Base-by-base conservation (phyloP, 2,329 filamentous ascomycete genomes). In the Calonectria pteridis region DNA sequence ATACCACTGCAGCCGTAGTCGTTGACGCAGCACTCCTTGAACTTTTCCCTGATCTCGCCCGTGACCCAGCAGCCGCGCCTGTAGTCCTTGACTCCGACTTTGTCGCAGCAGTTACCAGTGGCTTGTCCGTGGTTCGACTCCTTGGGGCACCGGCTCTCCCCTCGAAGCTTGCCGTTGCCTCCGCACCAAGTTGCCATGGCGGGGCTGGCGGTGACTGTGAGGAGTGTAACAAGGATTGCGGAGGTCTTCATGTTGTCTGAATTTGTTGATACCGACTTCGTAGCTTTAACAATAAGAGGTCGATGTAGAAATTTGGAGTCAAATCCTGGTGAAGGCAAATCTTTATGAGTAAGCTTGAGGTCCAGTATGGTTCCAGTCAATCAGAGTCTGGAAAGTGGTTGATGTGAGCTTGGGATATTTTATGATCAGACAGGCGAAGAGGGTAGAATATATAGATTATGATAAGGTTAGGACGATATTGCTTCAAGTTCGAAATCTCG, bases 51-150 rank as follows among this genome's bases (percentile, higher is more conserved):
- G 1, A 14, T 40, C 3, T 62, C 14, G 3, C 55, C 55, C 14
- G 33, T 62, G 18, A 62, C 55, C 55, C 55, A 62, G 55, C 55
- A 62, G 10, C 55, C 55, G 10, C 55, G 55, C 26, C 55, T 62
- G n/a, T 18, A 62, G 37, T 62, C 55, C 33, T 62, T 62, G 3
- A 62, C 33, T 4, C 33, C 33, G 14, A 62, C 55, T 10, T 40
- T 62, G 14, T 62, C 55, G 23, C 55, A 62, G 16, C 55, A 62
- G 31, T 62, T 62, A 23, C 55, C 55, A 5, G 55, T 62, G 9
- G 55, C 55, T 37, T 62, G 55, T 11, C 55, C 55, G 18, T 62
- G 55, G n/a, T 40, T 62, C 2, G 55, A 62, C 18, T 62, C 55
- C 20, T 62, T 62, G 13, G 33, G 2, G 55, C 55, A 62, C 28